Percentiles rank a stretch among this genome's conserved stretches.
Conservation (phyloP, 176 grass and related monocot species). For the Thinopyrum elongatum region DNA sequence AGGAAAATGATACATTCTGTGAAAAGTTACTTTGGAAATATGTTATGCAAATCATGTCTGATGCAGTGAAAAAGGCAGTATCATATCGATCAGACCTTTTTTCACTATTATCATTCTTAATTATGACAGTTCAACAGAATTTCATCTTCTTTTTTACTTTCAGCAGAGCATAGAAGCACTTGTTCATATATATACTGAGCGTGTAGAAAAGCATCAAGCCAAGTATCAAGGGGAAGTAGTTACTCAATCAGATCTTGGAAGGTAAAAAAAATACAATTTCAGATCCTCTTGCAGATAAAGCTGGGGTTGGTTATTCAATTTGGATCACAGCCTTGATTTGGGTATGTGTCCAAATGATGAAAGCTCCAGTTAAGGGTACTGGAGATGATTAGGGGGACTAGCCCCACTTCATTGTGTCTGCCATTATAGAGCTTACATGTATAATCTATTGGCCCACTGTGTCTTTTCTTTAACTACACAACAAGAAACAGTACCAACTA, state of each 20-base stretch:
- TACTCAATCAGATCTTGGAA: conserved; percentile 14
- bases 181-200: neutral
- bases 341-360: conserved; percentile 39
- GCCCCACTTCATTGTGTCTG: conserved; percentile 53
- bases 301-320: conserved; percentile 24
- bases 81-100: neutral
- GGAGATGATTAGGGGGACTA: conserved; percentile 49
- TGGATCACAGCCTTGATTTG: conserved; percentile 12
- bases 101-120: neutral
- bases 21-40: neutral
- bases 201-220: neutral
- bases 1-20: neutral
- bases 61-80: too few relatives aligned
- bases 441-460: conserved; percentile 34
- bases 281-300: conserved; percentile 39
- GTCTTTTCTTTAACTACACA: conserved; percentile 15
- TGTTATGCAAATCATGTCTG: too few relatives aligned
- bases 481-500: conserved; percentile 20
- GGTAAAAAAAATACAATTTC: neutral
- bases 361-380: conserved; percentile 41
- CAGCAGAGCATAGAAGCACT: neutral
- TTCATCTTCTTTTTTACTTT: neutral
- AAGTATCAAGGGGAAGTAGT: neutral
- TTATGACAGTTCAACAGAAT: neutral
- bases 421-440: conserved; percentile 35